Conservation (phyloP, 2,329 filamentous ascomycete genomes). For the Colletotrichum tamarilloi region DNA sequence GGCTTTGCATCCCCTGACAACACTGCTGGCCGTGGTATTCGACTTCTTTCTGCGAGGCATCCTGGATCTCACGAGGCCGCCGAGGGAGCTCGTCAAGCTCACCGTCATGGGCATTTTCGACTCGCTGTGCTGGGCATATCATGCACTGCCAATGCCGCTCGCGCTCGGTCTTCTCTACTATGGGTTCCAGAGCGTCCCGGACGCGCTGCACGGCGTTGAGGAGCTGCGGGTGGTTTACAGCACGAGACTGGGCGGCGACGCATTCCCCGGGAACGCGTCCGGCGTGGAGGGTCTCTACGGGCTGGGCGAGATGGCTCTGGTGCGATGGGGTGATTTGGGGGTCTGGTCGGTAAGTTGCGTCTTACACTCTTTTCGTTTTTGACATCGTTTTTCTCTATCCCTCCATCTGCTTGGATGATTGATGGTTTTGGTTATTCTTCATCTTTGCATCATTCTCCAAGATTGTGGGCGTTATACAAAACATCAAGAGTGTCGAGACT, state of each 20-base stretch:
- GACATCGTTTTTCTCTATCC: neutral
- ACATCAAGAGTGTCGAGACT: conserved; percentile 1
- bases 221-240: conserved; percentile 16
- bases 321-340: conserved; percentile 31
- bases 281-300: conserved; percentile 30
- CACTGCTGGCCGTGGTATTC: conserved; percentile 23
- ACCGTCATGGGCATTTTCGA: conserved; percentile 22
- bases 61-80: conserved; percentile 28
- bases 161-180: conserved; percentile 30
- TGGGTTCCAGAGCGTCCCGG: conserved; percentile 30
- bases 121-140: conserved; percentile 28
- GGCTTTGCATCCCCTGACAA: conserved; percentile 24
- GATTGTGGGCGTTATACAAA: neutral
- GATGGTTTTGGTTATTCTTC: neutral
- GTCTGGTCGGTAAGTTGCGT: conserved; percentile 29
- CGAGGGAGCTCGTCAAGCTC: conserved; percentile 23
- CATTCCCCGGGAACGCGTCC: neutral
- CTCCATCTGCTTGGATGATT: neutral
- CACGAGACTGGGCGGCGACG: conserved; percentile 1
- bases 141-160: conserved; percentile 27
- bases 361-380: conserved; percentile 2
- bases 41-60: conserved; percentile 29
- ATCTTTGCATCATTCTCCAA: conserved; percentile 13
- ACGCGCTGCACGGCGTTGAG: conserved; percentile 22
- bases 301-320: conserved; percentile 27